Conservation (phyloP, 163 green algal genomes). For the Volvox carteri region DNA sequence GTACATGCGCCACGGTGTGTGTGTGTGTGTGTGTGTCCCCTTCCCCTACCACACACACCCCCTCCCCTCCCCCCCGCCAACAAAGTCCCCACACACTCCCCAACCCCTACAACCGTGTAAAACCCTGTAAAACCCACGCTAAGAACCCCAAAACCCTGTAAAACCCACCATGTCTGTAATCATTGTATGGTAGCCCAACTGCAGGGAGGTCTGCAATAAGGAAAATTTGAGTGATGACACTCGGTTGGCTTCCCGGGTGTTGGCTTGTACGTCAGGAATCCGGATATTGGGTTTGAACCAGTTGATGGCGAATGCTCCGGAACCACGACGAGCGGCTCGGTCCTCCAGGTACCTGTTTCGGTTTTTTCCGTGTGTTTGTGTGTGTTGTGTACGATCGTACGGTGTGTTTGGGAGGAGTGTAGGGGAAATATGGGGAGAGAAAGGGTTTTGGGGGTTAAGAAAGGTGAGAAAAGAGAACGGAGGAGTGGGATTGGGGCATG, state of each 20-base stretch:
- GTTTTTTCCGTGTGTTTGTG: not conserved
- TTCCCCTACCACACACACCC: not conserved
- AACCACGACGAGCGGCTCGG: slow-evolving; percentile 47
- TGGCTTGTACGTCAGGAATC: slow-evolving; percentile 33
- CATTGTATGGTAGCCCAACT: slow-evolving; percentile 68
- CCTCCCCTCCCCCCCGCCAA: not conserved
- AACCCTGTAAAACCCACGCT: no score
- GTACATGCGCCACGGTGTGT: not conserved
- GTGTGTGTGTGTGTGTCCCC: not conserved
- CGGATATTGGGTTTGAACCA: slow-evolving; percentile 42
- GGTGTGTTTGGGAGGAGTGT: not conserved
- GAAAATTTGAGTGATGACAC: slow-evolving; percentile 51
- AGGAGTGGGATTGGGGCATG: no score
- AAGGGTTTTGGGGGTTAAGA: not conserved
- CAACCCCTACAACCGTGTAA: no score
- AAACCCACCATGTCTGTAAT: slow-evolving; percentile 71
- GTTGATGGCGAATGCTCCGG: slow-evolving; percentile 36
- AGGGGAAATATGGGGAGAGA: not conserved
- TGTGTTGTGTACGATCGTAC: not conserved
- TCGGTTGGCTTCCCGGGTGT: slow-evolving; percentile 51
- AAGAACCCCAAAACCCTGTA: no score
- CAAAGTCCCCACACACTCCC: no score
- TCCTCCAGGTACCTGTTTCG: slow-evolving; percentile 60
- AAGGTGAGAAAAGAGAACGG: not conserved
- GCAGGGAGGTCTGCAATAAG: slow-evolving; percentile 37